Evolutionary conservation across 2,329 filamentous ascomycete genomes (phyloP).

Genomic region (Pseudogymnoascus verrucosus): DNA sequence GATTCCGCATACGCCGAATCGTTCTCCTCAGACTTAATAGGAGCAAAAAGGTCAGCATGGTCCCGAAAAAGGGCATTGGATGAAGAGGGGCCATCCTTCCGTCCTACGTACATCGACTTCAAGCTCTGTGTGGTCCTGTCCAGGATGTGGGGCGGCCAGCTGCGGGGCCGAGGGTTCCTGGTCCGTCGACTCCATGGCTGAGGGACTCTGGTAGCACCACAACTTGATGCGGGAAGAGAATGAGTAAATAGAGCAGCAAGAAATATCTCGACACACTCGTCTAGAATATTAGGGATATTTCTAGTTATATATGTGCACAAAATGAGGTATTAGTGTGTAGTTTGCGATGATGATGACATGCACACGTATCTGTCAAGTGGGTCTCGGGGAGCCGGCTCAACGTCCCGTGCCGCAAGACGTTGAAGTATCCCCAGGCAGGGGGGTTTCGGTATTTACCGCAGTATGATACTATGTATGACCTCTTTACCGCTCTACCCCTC

Average conservation of each 20-base stretch:
- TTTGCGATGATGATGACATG: neutral
- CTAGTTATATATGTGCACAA: neutral
- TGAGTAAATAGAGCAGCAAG: neutral
- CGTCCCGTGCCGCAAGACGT: neutral
- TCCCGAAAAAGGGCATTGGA: neutral
- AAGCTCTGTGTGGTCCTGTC: neutral
- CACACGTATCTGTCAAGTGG: neutral
- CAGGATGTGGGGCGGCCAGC: neutral
- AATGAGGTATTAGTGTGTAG: neutral
- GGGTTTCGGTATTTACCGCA: neutral
- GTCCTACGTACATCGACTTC: neutral
- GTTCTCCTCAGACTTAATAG: neutral
- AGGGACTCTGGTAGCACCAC: neutral
- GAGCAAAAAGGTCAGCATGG: neutral
- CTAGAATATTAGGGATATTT: neutral
- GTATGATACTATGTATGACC: neutral
- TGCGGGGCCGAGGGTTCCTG: neutral
- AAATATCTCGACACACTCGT: neutral
- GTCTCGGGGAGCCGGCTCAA: neutral
- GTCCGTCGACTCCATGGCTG: neutral
- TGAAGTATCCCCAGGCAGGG: neutral
- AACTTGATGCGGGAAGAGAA: neutral
- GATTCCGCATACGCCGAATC: constrained; percentile 1
- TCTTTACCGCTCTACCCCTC: neutral
- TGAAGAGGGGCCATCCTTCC: neutral